Base-by-base conservation (phyloP, 1,284 basidiomycete genomes). In the Moesziomyces parantarcticus region DNA sequence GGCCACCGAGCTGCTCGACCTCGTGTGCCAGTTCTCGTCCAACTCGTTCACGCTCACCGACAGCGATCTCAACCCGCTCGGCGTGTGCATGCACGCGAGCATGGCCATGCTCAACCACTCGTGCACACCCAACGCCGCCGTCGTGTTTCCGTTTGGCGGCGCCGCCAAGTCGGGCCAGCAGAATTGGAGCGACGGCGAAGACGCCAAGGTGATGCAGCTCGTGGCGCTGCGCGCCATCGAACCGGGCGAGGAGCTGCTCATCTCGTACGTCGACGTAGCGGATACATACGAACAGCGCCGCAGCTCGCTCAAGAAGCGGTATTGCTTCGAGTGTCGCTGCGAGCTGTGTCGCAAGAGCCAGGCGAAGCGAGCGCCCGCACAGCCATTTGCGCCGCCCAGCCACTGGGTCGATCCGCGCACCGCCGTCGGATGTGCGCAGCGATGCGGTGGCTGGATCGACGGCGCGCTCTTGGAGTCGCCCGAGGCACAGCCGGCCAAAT, bases 21-120 rank as follows among this genome's bases (percentile, higher is more conserved):
- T 66, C 4, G 69, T 72, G 23, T 65, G 62, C n/a, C 75, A 96
- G 92, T 93, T 96, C 81, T 88, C 89, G 9, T 91, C 92, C 5
- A 98, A 97, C 82, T 91, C 94, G 0, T 92, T 97, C 81, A 91
- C 93, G 0, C 86, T 96, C 13, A 90, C 92, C 0, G 75, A 78
- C 40, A 59, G 75, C 32, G 75, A 81, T 34, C 54, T 81, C 3
- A 89, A 90, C 0, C 89, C 91, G 0, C 87, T 97, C 44, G 95
- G 95, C 16, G 89, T 91, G 2, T 89, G 90, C 29, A 87, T 95
- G 25, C 91, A 92, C 0, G 93, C 94, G 0, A 76, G 89, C 0
- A 86, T 90, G 11, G 93, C 94, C 0, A 87, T 97, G 32, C 88
- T 92, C 73, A 98, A 97, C 78, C 95, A 98, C 81, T 92, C 93